These are phyloP conservation scores for Paecilomyces variotii DNA, from an alignment of 2,329 filamentous ascomycete species.

Conservation along the genomic window DNA sequence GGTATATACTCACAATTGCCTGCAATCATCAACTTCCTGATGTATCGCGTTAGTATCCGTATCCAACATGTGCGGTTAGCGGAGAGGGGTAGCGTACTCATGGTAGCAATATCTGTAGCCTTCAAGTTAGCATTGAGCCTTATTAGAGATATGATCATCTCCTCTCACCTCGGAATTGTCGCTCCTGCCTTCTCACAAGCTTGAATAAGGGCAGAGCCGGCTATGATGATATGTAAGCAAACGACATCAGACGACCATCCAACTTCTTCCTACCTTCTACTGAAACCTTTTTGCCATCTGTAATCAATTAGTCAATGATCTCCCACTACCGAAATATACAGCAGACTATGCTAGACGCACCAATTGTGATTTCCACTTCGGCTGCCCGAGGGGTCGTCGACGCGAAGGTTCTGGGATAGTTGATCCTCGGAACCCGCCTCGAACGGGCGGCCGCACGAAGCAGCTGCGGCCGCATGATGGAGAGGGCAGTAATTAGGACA, in stretches of 20 bases:
- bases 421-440: conserved; percentile 43
- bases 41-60: conserved; percentile 16
- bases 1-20: conserved; percentile 63
- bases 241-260: neutral
- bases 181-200: conserved; percentile 96
- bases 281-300: conserved; percentile 96
- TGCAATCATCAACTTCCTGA: conserved; percentile 93
- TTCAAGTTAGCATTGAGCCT: conserved; percentile 22
- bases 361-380: conserved; percentile 95
- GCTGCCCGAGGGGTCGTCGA: conserved; percentile 70
- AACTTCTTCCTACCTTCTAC: conserved; percentile 68
- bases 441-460: conserved; percentile 54
- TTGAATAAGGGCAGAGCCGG: conserved; percentile 94
- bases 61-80: conserved; percentile 9
- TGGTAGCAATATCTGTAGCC: conserved; percentile 85
- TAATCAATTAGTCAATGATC: conserved; percentile 22
- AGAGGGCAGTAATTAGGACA: conserved; percentile 7
- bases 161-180: conserved; percentile 69
- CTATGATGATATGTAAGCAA: conserved; percentile 43
- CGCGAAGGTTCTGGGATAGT: conserved; percentile 70
- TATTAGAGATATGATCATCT: neutral
- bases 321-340: conserved; percentile 30
- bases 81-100: conserved; percentile 56
- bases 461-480: conserved; percentile 58
- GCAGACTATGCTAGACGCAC: conserved; percentile 58